Base-by-base conservation (phyloP, 371 early-diverging fungal genomes). In the Actinomortierella ambigua region DNA sequence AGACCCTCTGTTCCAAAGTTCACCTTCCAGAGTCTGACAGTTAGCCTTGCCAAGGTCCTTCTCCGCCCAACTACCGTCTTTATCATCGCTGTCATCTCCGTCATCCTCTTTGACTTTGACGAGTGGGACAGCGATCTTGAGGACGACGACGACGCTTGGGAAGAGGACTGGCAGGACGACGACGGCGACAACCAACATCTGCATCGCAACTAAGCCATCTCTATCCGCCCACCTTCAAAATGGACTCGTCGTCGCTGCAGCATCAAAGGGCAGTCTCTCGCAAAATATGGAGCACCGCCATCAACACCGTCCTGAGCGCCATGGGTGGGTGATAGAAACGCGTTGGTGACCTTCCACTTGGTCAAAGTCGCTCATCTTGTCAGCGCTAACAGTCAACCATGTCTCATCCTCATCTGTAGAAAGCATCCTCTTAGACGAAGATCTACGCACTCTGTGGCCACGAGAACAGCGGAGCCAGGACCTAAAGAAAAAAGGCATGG, bases 211-310 rank as follows among this genome's bases (percentile, higher is more conserved):
- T 34, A 34, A 34, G 11, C 34, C 34, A n/a, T n/a, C n/a, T n/a
- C n/a, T n/a, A n/a, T n/a, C n/a, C n/a, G n/a, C 34, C 7, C 4
- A 34, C 4, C 34, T 34, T 4, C 34, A 34, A 34, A 34, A 65
- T 66, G 66, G 57, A 66, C 1, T 23, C 22, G 13, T 52, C 50
- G 20, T 13, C 49, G 8, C 44, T 43, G 8, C 34, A 53, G 1
- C 22, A 47, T 14, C 29, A 46, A 13, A n/a, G 52, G 34, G 22
- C 53, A 2, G 63, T 53, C 1, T 49, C 67, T 1, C 55, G 42
- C 46, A 73, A 73, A 51, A 56, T 66, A 40, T 73, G 73, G 73
- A 63, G 54, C 41, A 73, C 63, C 46, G 73, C 73, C n/a, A 63
- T 66, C 41, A 73, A 73, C 49, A 73, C 73, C 4, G 46, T 73